Conservation (phyloP, 2,329 filamentous ascomycete genomes). For the Penicillium expansum region DNA sequence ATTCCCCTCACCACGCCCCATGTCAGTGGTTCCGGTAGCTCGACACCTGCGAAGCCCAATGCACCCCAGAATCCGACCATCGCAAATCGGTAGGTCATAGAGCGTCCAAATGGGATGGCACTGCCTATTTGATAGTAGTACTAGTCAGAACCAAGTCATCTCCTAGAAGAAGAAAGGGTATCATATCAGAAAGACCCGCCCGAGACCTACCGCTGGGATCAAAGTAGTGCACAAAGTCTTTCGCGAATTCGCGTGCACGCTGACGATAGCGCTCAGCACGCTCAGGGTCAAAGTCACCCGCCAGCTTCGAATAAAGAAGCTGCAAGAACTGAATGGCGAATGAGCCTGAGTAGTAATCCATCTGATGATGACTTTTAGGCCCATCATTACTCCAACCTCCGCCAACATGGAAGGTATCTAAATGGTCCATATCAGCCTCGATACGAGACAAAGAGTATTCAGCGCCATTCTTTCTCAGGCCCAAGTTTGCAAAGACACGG, state of each 20-base stretch:
- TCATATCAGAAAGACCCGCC: not conserved
- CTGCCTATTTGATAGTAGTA: constrained; percentile 43
- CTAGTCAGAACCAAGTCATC: not conserved
- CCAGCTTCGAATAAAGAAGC: constrained; percentile 71
- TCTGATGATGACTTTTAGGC: constrained; percentile 73
- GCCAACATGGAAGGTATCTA: constrained; percentile 79
- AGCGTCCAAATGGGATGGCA: constrained; percentile 73
- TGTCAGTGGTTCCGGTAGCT: constrained; percentile 67
- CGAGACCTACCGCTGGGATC: constrained; percentile 58
- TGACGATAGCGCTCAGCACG: constrained; percentile 68
- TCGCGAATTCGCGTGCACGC: constrained; percentile 63
- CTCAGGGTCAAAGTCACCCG: constrained; percentile 61
- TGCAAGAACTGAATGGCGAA: constrained; percentile 81
- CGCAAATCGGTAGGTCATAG: constrained; percentile 77
- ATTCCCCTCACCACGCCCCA: constrained; percentile 80
- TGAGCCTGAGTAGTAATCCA: constrained; percentile 81
- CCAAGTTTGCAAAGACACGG: constrained; percentile 77
- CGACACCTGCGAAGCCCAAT: constrained; percentile 70
- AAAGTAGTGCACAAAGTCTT: constrained; percentile 74
- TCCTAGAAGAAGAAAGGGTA: not conserved
- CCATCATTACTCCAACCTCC: constrained; percentile 82
- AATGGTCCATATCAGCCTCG: constrained; percentile 71
- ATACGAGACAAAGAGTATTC: constrained; percentile 67
- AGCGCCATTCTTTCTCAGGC: constrained; percentile 70
- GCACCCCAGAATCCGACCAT: constrained; percentile 84